phyloP scores from a whole-genome alignment of 2,329 filamentous ascomycete species.

The Ophiostoma quercus region DNA sequence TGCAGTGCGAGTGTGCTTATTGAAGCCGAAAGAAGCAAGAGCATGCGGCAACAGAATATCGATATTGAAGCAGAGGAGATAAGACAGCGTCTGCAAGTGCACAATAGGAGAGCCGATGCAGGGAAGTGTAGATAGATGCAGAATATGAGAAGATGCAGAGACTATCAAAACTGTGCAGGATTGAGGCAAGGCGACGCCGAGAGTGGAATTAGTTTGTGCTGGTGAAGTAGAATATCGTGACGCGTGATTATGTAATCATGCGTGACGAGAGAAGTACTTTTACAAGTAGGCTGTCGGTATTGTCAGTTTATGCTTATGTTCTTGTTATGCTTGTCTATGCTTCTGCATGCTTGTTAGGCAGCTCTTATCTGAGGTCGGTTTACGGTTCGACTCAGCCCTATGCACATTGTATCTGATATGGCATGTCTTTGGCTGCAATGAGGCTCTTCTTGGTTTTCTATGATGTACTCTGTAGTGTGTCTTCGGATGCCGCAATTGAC shows the following conservation, averaged over 20 bases:
- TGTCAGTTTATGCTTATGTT: neutral
- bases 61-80: neutral
- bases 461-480: no score
- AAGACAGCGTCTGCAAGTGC: neutral
- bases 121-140: neutral
- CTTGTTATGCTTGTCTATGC: neutral
- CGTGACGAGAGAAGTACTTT: no score
- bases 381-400: neutral
- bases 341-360: neutral
- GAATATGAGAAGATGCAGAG: neutral
- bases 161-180: conserved; percentile 7
- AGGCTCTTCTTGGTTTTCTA: neutral
- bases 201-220: neutral
- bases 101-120: neutral
- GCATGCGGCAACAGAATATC: neutral
- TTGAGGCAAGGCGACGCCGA: neutral
- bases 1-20: neutral
- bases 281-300: no score
- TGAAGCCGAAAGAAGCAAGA: neutral
- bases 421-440: neutral
- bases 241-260: neutral
- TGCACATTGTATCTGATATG: neutral
- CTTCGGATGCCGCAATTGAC: no score
- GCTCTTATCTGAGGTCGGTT: neutral
- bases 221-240: neutral